Conservation (phyloP, 2,329 filamentous ascomycete species). For the Colletotrichum orchidophilum region DNA sequence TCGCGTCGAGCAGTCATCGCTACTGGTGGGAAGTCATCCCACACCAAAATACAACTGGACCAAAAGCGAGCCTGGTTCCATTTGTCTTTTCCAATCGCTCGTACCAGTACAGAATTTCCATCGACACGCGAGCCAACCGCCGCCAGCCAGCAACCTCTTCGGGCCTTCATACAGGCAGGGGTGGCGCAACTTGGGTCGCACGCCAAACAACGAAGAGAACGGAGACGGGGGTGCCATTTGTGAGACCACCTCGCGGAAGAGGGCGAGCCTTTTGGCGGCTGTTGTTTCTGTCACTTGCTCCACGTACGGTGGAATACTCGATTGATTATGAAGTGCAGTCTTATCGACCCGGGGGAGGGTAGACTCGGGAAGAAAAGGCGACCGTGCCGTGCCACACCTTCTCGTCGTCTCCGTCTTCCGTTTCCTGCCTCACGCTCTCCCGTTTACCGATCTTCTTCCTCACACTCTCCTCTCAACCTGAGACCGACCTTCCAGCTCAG, state of each 20-base stretch:
- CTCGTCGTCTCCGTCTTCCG: conserved; percentile 13
- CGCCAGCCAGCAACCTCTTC: conserved; percentile 7
- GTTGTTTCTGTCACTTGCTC: conserved; percentile 13
- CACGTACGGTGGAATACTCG: conserved; percentile 19
- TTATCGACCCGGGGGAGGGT: conserved; percentile 20
- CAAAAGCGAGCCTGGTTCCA: conserved; percentile 20
- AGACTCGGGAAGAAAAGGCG: conserved; percentile 24
- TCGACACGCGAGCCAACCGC: conserved; percentile 18
- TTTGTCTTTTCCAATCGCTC: not conserved
- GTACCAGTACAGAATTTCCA: conserved; percentile 25
- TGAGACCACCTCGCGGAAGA: conserved; percentile 4
- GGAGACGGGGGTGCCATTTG: not conserved
- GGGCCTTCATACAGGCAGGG: conserved; percentile 28
- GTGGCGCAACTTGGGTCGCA: conserved; percentile 12
- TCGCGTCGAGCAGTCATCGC: not conserved
- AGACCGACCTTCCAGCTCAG: not conserved
- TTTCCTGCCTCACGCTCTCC: not conserved
- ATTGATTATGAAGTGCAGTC: conserved; percentile 10
- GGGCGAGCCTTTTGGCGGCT: not conserved
- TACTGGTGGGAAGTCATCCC: conserved; percentile 15
- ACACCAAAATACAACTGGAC: conserved; percentile 9
- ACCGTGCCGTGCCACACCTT: conserved; percentile 25
- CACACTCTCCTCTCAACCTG: conserved; percentile 9
- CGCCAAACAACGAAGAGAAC: not conserved
- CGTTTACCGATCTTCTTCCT: conserved; percentile 13